These are phyloP conservation scores for Pythium oligandrum DNA, from an alignment of 352 stramenopile genomes.

Conservation along the genomic window DNA sequence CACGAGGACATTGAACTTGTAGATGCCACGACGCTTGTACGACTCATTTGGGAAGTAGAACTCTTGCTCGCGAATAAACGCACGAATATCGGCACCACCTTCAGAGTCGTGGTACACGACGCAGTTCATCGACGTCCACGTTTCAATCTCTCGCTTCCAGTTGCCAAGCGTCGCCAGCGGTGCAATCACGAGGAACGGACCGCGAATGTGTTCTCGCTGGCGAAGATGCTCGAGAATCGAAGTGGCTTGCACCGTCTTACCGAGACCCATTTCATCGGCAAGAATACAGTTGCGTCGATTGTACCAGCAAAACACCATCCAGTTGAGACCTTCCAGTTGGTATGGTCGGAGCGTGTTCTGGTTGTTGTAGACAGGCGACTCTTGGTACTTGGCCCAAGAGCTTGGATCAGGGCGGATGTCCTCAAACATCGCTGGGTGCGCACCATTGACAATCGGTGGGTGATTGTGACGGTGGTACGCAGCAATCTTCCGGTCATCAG, in stretches of 20 bases:
- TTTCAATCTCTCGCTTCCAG: conserved; percentile 99
- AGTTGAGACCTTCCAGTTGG: conserved; percentile 98
- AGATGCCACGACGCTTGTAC: conserved; percentile 71
- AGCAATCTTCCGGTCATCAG: conserved; percentile 87
- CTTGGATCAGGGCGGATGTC: conserved; percentile 73
- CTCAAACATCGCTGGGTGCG: conserved; percentile 75
- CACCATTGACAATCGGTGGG: conserved; percentile 78
- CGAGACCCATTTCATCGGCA: conserved; percentile 87
- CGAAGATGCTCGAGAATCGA: conserved; percentile 95
- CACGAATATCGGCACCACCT: conserved; percentile 85
- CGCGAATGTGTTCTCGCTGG: conserved; percentile 87
- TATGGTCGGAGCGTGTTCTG: conserved; percentile 96
- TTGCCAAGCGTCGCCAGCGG: conserved; percentile 97
- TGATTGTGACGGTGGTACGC: conserved; percentile 85
- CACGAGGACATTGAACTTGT: conserved; percentile 96
- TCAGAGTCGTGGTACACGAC: conserved; percentile 98
- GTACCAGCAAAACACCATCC: conserved; percentile 98
- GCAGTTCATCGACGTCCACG: conserved; percentile 99
- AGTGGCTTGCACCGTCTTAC: conserved; percentile 90
- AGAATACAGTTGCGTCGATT: conserved; percentile 94
- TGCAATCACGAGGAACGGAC: conserved; percentile 98
- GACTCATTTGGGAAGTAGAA: conserved; percentile 92
- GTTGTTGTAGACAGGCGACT: conserved; percentile 90
- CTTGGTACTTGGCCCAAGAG: conserved; percentile 86
- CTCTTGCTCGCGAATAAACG: conserved; percentile 94